These are phyloP conservation scores for Pythium coloratum DNA, from an alignment of 352 stramenopile genomes.

Conservation along the genomic window DNA sequence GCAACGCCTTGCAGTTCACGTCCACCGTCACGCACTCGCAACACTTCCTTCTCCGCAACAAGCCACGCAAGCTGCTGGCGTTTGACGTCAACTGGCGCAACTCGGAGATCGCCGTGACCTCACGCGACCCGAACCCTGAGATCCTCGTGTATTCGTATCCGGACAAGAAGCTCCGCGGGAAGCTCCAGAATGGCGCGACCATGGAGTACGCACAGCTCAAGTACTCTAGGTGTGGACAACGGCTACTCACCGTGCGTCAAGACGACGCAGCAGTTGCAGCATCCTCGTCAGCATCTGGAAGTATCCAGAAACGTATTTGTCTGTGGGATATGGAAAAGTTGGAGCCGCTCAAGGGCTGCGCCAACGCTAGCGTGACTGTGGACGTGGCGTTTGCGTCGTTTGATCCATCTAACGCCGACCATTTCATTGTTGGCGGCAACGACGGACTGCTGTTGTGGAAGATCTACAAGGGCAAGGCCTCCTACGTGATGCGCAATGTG, in stretches of 20 bases:
- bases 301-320: conserved; percentile 34
- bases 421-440: conserved; percentile 63
- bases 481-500: conserved; percentile 29
- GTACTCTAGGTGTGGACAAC: conserved; percentile 68
- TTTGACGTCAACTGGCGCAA: conserved; percentile 70
- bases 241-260: conserved; percentile 52
- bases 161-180: conserved; percentile 71
- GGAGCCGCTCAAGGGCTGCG: conserved; percentile 51
- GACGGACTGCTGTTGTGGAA: conserved; percentile 73
- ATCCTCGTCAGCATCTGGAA: neutral
- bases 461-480: conserved; percentile 41
- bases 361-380: conserved; percentile 26
- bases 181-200: conserved; percentile 36
- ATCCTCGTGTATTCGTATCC: conserved; percentile 74
- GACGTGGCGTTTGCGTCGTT: conserved; percentile 66
- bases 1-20: conserved; percentile 71
- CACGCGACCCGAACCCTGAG: conserved; percentile 48
- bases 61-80: conserved; percentile 53
- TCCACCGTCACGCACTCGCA: conserved; percentile 59
- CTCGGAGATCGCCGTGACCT: conserved; percentile 52
- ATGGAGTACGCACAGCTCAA: conserved; percentile 69
- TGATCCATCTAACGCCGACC: conserved; percentile 53
- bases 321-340: conserved; percentile 65
- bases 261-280: conserved; percentile 13
- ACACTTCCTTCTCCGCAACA: conserved; percentile 58